These are phyloP conservation scores for Persicaria tinctoria DNA, from an alignment of 148 eudicot species.

Conservation along the genomic window DNA sequence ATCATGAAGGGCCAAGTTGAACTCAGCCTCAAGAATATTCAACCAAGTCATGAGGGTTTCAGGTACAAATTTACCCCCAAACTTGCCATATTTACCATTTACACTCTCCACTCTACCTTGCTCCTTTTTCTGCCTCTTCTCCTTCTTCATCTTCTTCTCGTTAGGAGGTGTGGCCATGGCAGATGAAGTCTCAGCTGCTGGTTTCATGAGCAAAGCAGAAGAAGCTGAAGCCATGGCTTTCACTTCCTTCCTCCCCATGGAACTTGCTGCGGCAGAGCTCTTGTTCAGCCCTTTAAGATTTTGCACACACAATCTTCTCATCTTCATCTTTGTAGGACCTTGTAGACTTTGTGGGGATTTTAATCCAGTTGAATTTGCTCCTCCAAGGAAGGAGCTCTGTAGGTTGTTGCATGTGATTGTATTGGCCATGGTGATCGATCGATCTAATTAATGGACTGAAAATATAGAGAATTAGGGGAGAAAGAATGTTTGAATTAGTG, in stretches of 20 bases:
- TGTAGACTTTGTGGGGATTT: neutral
- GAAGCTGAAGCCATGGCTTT: neutral
- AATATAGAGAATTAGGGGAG: too few relatives aligned
- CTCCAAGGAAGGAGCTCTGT: neutral
- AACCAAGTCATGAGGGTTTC: constrained; percentile 34
- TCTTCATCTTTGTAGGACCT: neutral
- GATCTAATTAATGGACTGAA: too few relatives aligned
- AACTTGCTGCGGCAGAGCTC: neutral
- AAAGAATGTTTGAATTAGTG: too few relatives aligned
- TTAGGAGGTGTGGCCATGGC: neutral
- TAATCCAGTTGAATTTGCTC: neutral
- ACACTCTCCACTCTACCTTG: neutral
- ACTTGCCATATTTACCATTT: constrained; percentile 41
- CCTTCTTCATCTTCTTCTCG: neutral
- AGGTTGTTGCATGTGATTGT: neutral
- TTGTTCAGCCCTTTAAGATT: neutral
- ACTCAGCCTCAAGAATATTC: constrained; percentile 32
- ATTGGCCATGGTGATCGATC: neutral
- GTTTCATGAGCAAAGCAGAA: neutral
- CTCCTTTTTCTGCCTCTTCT: neutral
- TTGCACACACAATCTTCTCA: neutral
- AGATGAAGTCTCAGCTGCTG: neutral
- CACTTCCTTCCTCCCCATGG: neutral
- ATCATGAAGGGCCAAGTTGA: constrained; percentile 25
- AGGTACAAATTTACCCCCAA: constrained; percentile 44